Percentiles rank a stretch among this genome's conserved stretches.
These are phyloP conservation scores for Phoma sp. DNA, from an alignment of 2,329 filamentous ascomycete species.

Conservation along the genomic window DNA sequence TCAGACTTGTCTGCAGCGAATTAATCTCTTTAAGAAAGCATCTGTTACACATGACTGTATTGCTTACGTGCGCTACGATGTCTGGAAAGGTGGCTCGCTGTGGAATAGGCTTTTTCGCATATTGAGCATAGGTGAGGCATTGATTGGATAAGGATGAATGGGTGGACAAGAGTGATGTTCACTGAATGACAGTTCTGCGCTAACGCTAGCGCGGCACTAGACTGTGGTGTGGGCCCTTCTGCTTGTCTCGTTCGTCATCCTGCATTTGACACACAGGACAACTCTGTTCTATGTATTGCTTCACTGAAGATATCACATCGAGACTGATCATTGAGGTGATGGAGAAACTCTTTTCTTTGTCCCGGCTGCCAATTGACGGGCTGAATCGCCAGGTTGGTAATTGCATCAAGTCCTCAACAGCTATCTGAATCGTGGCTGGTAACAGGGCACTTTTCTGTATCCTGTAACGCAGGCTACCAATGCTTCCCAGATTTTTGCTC, in stretches of 20 bases:
- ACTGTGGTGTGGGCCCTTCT: too few species aligned
- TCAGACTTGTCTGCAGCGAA: background rate
- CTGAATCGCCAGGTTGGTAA: too few species aligned
- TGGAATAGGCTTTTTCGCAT: background rate
- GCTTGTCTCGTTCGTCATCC: too few species aligned
- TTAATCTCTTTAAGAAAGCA: background rate
- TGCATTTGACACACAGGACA: too few species aligned
- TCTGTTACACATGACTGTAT: background rate
- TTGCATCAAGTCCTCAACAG: background rate
- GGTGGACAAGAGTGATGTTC: background rate
- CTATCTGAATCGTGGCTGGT: background rate
- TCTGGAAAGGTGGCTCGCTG: conserved; percentile 4
- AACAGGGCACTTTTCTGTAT: background rate
- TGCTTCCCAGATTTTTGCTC: background rate
- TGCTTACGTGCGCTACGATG: conserved; percentile 1
- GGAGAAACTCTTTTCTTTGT: background rate
- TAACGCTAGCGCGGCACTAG: too few species aligned
- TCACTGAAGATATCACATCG: background rate
- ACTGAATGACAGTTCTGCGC: too few species aligned
- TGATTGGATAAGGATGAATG: background rate
- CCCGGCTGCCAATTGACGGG: background rate
- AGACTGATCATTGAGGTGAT: background rate
- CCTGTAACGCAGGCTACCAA: background rate
- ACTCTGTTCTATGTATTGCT: background rate
- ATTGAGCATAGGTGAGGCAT: conserved; percentile 1